Evolutionary conservation across 2,329 filamentous ascomycete species (phyloP), one percentile per base, ranked within the genome.

Genomic region (Pseudopyricularia javanii): DNA sequence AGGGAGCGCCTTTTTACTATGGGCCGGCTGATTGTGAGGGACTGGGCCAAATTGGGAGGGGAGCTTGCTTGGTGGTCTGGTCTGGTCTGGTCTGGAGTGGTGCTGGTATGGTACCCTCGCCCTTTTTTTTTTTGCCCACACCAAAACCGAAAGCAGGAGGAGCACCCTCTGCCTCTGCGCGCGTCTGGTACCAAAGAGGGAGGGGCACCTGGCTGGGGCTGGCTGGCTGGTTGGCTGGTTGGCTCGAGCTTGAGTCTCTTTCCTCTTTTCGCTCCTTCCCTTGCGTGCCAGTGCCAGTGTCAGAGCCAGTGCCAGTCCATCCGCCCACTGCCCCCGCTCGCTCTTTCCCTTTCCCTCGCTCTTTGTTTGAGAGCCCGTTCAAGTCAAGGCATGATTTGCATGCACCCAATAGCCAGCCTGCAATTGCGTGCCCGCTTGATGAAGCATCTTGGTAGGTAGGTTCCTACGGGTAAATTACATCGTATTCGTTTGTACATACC

Each of bases 1-100:
- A 69, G 70, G 71, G 71, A 71, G 72, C 52, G 53, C 75, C 75
- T 80, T 82, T 81, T 81, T 79, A 80, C 76, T 79, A 76, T 76
- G 76, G 73, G 74, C 62, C 68, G 74, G 74, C 74, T 80, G 76
- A 79, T 80, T 80, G 75, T 60, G 74, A 65, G 68, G 64, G 65
- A 63, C 62, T 63, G 64, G 68, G 64, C 37, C 37, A 43, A 43
- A 20, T 43, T 43, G 37, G 37, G 37, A 43, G 37, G 37, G 37
- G 37, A 43, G 37, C 37, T 43, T 43, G 37, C 37, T 20, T 37
- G n/a, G 37, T 20, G 37, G n/a, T 43, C n/a, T n/a, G n/a, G n/a
- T n/a, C n/a, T n/a, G n/a, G n/a, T n/a, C n/a, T n/a, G n/a, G n/a
- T n/a, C n/a, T n/a, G n/a, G n/a, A n/a, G n/a, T n/a, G n/a, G n/a